Evolutionary conservation across 257 asterid species (phyloP), one percentile per base, ranked within the genome.

Genomic region (Petunia secreta): DNA sequence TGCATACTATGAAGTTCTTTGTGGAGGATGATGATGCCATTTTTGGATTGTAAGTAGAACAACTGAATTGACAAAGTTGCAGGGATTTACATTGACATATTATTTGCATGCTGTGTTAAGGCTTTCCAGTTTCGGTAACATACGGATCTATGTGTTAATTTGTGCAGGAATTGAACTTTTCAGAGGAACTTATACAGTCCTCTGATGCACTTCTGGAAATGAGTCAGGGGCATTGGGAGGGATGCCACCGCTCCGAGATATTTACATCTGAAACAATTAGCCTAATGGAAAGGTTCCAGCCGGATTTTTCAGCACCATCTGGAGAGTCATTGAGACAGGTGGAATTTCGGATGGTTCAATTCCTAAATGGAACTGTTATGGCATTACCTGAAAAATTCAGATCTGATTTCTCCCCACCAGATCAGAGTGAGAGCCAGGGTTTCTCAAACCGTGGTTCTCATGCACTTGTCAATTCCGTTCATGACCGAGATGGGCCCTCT

Each of bases 191-290:
- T 62, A 90, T 95, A 87, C 96, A 91, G 64, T 85, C 95, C 63
- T 89, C 97, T 0, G 98, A 95, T 53, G 97, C 94, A 16, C 89
- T 93, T 16, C 60, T 81, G 58, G 98, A 93, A 84, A 95, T 93
- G 98, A 93, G 97, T 87, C 94, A 92, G 77, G 98, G 99, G 59
- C 94, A 89, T 83, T 93, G 98, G 98, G 99, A 95, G 85, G 97
- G 99, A 37, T 95, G 97, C 88, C 96, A 91, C 66, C 86, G 91
- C 39, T 88, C 95, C 3, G 97, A 94, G 71, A 87, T 94, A 80
- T 91, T 89, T 84, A 91, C 97, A 52, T 85, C 94, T 4, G 97
- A 92, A 82, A 94, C 91, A 10, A 34, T 85, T 82, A 89, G 86
- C 83, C 63, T 91, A 82, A 92, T 93, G 90, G 99, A 96, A 77